Evolutionary conservation across 805 yeast species (phyloP).

Genomic region (Lachancea fermentati): DNA sequence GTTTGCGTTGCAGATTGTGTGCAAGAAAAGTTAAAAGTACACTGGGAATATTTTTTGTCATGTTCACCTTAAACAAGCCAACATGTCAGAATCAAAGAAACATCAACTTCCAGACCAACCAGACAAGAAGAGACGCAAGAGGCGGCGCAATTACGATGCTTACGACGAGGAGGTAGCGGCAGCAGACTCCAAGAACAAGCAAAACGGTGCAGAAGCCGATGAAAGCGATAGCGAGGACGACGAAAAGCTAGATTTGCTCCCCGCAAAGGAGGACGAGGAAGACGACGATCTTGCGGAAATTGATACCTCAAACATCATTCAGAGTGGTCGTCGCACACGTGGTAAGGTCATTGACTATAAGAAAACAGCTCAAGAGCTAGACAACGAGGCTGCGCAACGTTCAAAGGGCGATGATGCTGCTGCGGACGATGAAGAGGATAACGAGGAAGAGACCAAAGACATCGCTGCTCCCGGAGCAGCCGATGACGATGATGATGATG

Average conservation of each 20-base stretch:
- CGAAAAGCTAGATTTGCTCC: conserved; percentile 42
- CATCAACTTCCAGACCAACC: conserved; percentile 14
- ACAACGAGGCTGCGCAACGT: conserved; percentile 34
- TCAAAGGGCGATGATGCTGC: conserved; percentile 19
- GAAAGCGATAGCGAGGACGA: conserved; percentile 48
- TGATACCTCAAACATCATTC: conserved; percentile 75
- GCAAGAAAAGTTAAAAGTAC: neutral
- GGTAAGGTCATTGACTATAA: conserved; percentile 82
- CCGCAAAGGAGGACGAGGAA: conserved; percentile 55
- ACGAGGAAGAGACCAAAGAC: conserved; percentile 46
- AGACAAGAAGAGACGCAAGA: conserved; percentile 22
- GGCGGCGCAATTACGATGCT: conserved; percentile 52
- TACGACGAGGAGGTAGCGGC: conserved; percentile 58
- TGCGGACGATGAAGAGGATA: conserved; percentile 42
- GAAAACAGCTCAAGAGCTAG: conserved; percentile 70
- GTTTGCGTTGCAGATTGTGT: neutral
- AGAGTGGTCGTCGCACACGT: conserved; percentile 84
- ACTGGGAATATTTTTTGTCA: neutral
- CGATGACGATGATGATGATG: conserved; percentile 11
- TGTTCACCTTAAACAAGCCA: neutral
- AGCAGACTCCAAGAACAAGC: conserved; percentile 34
- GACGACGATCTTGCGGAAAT: conserved; percentile 79
- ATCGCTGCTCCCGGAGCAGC: conserved; percentile 38
- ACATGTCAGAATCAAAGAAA: conserved; percentile 15
- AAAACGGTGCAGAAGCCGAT: conserved; percentile 29